phyloP scores from a whole-genome alignment of 345 rosid species.

The Arabidopsis suecica region DNA sequence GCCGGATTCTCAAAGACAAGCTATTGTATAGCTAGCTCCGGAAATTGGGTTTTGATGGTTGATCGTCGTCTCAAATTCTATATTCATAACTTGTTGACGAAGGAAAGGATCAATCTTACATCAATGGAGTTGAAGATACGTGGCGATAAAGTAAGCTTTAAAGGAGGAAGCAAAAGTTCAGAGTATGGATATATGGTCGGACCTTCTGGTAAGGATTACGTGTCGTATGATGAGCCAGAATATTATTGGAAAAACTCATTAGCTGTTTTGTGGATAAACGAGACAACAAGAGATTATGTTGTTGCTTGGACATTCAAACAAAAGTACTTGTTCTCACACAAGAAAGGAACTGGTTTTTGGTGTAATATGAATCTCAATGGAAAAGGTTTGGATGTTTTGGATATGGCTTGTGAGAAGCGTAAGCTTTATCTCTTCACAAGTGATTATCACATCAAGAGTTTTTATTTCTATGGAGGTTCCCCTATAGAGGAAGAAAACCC shows the following conservation, averaged over 20 bases:
- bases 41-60: background rate
- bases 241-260: background rate
- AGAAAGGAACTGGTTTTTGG: conserved; percentile 14
- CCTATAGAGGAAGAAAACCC: background rate
- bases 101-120: conserved; percentile 19
- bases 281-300: background rate
- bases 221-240: background rate
- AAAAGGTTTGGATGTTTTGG: background rate
- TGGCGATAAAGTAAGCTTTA: background rate
- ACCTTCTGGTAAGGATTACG: background rate
- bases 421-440: conserved; percentile 24
- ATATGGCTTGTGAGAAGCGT: background rate
- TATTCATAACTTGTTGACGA: background rate
- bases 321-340: background rate
- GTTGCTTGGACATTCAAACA: conserved; percentile 26
- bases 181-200: too few species aligned
- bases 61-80: background rate
- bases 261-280: conserved; percentile 28
- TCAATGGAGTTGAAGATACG: background rate
- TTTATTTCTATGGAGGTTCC: background rate
- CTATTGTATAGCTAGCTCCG: conserved; percentile 13
- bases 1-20: fast-evolving
- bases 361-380: background rate
- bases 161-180: background rate
- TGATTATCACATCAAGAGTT: background rate